Evolutionary conservation across 768 basidiomycete genomes (phyloP).

Genomic region (Boletus coccyginus): DNA sequence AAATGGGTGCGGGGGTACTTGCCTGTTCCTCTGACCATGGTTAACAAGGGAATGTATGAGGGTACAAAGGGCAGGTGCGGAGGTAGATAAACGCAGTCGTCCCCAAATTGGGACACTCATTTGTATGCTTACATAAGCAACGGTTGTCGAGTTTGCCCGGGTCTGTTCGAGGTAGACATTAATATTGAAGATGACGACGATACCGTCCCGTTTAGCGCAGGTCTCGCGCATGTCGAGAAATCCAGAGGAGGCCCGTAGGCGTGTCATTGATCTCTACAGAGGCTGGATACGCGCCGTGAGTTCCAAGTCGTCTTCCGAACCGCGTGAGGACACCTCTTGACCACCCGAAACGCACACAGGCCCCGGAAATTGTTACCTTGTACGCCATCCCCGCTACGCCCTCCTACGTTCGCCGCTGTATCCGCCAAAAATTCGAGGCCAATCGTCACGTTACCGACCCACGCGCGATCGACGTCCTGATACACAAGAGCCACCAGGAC

Average conservation of each 20-base stretch:
- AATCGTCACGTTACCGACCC: conserved; percentile 81
- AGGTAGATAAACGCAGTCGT: conserved; percentile 14
- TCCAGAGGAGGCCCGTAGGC: conserved; percentile 58
- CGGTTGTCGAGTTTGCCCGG: conserved; percentile 7
- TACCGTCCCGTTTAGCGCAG: conserved; percentile 85
- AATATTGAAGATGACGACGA: conserved; percentile 66
- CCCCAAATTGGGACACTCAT: conserved; percentile 9
- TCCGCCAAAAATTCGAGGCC: conserved; percentile 84
- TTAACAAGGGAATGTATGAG: neutral
- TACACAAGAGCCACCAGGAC: conserved; percentile 83
- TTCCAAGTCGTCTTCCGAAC: conserved; percentile 9
- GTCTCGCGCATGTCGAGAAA: conserved; percentile 56
- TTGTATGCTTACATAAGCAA: conserved; percentile 17
- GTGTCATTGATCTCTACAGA: conserved; percentile 79
- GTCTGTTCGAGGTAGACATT: neutral
- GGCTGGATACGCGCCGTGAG: conserved; percentile 92
- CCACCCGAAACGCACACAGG: conserved; percentile 42
- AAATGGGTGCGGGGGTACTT: neutral
- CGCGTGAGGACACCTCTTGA: no score
- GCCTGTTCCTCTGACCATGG: conserved; percentile 35
- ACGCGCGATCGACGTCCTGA: conserved; percentile 78
- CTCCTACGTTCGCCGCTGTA: conserved; percentile 70
- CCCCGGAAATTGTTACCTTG: conserved; percentile 83
- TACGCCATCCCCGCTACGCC: conserved; percentile 84
- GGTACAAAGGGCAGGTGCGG: neutral